These are phyloP conservation scores for Symbiodinium pilosum DNA, from an alignment of 73 alveolate genomes.

Conservation along the genomic window DNA sequence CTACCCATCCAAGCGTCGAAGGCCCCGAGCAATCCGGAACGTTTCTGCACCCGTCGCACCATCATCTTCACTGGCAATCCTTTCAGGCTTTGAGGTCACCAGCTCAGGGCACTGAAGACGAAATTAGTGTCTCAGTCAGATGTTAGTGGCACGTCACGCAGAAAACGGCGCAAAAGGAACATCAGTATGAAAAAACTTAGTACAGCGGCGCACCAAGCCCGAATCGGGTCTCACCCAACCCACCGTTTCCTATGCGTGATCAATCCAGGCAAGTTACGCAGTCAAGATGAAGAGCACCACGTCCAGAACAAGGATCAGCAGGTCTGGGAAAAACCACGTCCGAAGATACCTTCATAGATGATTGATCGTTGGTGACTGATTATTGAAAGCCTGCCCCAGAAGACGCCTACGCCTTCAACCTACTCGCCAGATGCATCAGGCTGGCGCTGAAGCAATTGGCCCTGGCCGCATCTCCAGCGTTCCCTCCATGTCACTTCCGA, in stretches of 20 bases:
- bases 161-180: too few relatives aligned
- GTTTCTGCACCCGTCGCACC: neutral
- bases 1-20: neutral
- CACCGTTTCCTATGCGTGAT: too few relatives aligned
- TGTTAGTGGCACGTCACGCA: too few relatives aligned
- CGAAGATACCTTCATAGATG: slow-evolving; percentile 12
- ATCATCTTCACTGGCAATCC: neutral
- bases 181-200: too few relatives aligned
- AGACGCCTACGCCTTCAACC: neutral
- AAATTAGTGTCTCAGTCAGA: too few relatives aligned
- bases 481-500: slow-evolving; percentile 78
- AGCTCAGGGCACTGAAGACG: too few relatives aligned
- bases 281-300: slow-evolving; percentile 55
- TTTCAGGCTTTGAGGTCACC: too few relatives aligned
- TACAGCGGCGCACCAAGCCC: too few relatives aligned
- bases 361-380: neutral
- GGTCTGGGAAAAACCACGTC: slow-evolving; percentile 64
- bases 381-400: neutral
- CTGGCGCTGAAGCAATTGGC: slow-evolving; percentile 1
- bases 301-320: slow-evolving; percentile 43
- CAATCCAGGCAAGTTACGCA: neutral
- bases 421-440: neutral
- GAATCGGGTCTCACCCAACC: too few relatives aligned
- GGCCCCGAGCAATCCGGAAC: neutral
- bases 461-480: slow-evolving; percentile 79